Conservation (phyloP, 257 asterid genomes). For the Penstemon davidsonii region DNA sequence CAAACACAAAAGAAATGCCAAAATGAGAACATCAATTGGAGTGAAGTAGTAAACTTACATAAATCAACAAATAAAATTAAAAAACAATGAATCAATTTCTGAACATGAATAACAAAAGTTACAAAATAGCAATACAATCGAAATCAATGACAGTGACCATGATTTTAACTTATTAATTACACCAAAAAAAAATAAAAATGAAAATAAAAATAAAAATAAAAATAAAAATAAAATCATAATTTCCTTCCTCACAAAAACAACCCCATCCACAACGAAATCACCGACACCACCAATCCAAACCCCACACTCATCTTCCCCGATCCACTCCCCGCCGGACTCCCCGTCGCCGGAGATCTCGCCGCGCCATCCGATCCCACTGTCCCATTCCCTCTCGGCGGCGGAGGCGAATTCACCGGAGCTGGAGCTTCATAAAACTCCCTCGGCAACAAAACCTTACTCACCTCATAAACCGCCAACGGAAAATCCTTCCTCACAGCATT, state of each 20-base stretch:
- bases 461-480: conserved; percentile 78
- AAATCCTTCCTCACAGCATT: conserved; percentile 49
- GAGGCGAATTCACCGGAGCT: conserved; percentile 25
- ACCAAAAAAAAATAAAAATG: no score
- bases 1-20: no score
- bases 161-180: background rate
- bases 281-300: conserved; percentile 34
- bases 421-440: conserved; percentile 50
- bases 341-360: conserved; percentile 36
- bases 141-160: background rate
- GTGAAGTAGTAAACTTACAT: no score
- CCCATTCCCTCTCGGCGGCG: conserved; percentile 32
- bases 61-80: no score
- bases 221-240: background rate
- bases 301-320: conserved; percentile 40
- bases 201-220: no score
- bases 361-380: conserved; percentile 18
- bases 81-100: no score
- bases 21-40: no score
- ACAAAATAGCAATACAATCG: background rate
- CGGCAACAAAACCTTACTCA: conserved; percentile 70
- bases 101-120: background rate
- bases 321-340: conserved; percentile 34
- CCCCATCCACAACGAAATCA: conserved; percentile 39
- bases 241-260: conserved; percentile 23